Evolutionary conservation across 345 rosid genomes (phyloP), one percentile per base, ranked within the genome.

Genomic region (Syzygium grande): DNA sequence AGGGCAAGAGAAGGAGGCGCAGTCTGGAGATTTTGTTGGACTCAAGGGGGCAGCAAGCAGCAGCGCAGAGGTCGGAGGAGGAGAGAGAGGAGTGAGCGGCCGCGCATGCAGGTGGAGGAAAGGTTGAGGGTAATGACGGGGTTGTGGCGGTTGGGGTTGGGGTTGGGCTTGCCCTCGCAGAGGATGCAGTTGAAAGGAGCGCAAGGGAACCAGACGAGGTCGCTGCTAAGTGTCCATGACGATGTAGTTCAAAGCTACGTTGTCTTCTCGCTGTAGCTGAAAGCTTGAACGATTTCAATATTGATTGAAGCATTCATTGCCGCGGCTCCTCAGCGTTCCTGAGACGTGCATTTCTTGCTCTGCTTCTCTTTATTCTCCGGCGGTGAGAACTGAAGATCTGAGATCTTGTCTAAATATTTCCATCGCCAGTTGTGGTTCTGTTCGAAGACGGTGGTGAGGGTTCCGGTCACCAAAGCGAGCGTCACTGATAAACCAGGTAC

Each of bases 121-220:
- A 94, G 84, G 46, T 89, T 88, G 9, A 84, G 86, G 89, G 89
- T 3, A 89, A 93, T 13, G 90, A 68, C 46, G 79, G 80, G 80
- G 91, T 22, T 91, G 25, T 7, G 93, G 86, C 41, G 90, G 84
- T 78, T 89, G 89, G 11, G 95, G 91, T 87, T 95, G 90, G 92
- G 94, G 91, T 87, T 95, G 90, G 92, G 94, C 90, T 98, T 89
- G 34, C 90, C 90, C 15, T 89, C 98, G 87, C 99, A 96, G 89
- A 96, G 95, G 85, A 98, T 95, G 93, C 99, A 98, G 27, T 93
- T 92, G 89, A 98, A 93, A 29, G 99, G 99, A 30, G 93, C 91
- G 86, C 98, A 96, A 34, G 99, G 99, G 93, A 95, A 95, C 99
- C 99, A 98, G 85, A 98, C 98, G 38, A 98, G 95, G 93, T 98